Base-by-base conservation (phyloP, 768 basidiomycete genomes). In the Pulveroboletus sp. region DNA sequence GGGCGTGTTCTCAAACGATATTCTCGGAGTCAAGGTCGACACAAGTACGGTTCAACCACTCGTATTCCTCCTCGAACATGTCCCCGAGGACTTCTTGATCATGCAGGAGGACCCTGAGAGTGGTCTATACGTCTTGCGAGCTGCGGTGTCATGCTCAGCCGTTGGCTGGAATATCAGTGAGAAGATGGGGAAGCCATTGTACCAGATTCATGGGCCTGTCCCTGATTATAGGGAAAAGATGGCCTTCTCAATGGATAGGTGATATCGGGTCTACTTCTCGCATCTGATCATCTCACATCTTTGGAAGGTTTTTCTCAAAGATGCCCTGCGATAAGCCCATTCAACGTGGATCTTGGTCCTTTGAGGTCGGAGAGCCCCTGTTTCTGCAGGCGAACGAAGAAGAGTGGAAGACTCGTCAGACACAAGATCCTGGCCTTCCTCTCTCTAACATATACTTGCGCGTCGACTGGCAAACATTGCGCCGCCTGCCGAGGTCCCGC, bases 401-500 rank as follows among this genome's bases (percentile, higher is more conserved):
- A 14, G 65, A 71, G 28, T 79, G 66, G 63, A 50, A 47, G 15
- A 9, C 53, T 38, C 72, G 73, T 27, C 59, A 62, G 32, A 55
- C 42, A 6, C 73, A 75, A 46, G 55, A 61, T 30, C 68, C 69
- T 3, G 55, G 71, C 27, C 61, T 80, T 14, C 43, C 62, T 3
- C 43, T 74, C 35, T 70, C 74, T 26, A 67, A 76, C 44, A 65
- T 79, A 24, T 62, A 70, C 53, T 54, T 81, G 37, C 73, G 78
- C 13, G 76, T 81, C 17, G 77, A 80, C 49, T 80, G 78, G 78
- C 79, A 81, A 57, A 79, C 77, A 8, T 58, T 80, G 30, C 70
- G 77, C 15, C 71, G 76, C 30, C 58, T 80, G 38, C 78, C 79
- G 11, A 61, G 62, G 46, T 77, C 78, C 6, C 64, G 63, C 10